phyloP scores from a whole-genome alignment of 2,329 filamentous ascomycete genomes.

The Arthrobotrys megalospora region DNA sequence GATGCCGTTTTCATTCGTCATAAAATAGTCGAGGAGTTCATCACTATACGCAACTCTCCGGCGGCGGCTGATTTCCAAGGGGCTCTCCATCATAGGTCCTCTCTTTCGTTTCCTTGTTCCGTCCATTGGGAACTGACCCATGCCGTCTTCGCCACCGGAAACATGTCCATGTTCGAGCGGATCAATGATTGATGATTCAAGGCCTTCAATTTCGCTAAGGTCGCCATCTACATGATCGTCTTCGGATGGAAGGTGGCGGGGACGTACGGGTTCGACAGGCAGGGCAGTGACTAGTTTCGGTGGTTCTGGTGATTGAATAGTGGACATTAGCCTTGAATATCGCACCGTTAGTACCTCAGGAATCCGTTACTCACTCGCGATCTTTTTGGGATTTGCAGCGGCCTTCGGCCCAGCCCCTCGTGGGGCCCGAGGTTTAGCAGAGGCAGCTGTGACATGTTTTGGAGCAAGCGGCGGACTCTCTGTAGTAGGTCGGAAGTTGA shows the following conservation, averaged over 20 bases:
- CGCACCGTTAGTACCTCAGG: not conserved
- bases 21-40: slow-evolving; percentile 94
- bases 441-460: slow-evolving; percentile 81
- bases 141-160: slow-evolving; percentile 42
- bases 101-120: slow-evolving; percentile 81
- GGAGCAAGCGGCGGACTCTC: slow-evolving; percentile 93
- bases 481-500: slow-evolving; percentile 88
- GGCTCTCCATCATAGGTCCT: slow-evolving; percentile 74
- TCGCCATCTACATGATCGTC: slow-evolving; percentile 46
- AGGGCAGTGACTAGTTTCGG: slow-evolving; percentile 32
- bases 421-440: slow-evolving; percentile 71
- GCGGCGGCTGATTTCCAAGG: slow-evolving; percentile 80
- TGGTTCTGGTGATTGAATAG: slow-evolving; percentile 24
- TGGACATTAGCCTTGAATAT: not conserved
- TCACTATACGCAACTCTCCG: slow-evolving; percentile 89
- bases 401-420: slow-evolving; percentile 58
- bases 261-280: slow-evolving; percentile 29
- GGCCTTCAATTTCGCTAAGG: slow-evolving; percentile 55
- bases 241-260: slow-evolving; percentile 25
- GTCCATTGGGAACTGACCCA: slow-evolving; percentile 66
- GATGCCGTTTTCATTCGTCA: slow-evolving; percentile 85
- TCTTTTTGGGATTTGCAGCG: slow-evolving; percentile 45
- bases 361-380: slow-evolving; percentile 19
- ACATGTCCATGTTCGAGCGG: slow-evolving; percentile 45
- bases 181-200: slow-evolving; percentile 55